Conservation (phyloP, 768 basidiomycete species). For the Amanita pallidorosea region DNA sequence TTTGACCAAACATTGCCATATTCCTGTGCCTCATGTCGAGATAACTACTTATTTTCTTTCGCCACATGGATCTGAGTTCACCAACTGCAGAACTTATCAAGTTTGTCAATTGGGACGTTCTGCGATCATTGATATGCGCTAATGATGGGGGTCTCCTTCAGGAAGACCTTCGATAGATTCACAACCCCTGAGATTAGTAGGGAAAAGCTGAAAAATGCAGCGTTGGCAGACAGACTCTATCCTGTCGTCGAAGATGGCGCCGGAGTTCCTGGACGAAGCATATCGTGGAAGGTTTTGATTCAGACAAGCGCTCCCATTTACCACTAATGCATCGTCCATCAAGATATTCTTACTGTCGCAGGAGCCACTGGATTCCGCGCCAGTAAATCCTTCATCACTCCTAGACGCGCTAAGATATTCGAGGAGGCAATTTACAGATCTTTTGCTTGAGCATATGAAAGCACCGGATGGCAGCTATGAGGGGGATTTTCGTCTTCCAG, state of each 20-base stretch:
- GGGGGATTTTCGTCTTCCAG: constrained; percentile 51
- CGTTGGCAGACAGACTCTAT: constrained; percentile 51
- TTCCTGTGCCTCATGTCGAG: neutral
- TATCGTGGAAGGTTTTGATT: constrained; percentile 69
- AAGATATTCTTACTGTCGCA: constrained; percentile 5
- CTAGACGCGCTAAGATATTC: constrained; percentile 33
- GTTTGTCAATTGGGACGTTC: constrained; percentile 9
- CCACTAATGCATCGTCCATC: neutral
- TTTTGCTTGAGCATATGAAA: constrained; percentile 60
- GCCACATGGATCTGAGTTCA: neutral
- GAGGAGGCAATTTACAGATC: constrained; percentile 44
- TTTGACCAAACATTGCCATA: neutral
- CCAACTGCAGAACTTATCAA: constrained; percentile 8
- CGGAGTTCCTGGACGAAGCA: constrained; percentile 62
- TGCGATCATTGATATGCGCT: neutral
- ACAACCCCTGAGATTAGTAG: constrained; percentile 44
- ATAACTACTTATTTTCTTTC: neutral
- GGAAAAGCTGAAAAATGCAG: constrained; percentile 57
- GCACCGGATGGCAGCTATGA: constrained; percentile 85
- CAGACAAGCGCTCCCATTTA: neutral
- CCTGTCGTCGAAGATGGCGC: constrained; percentile 24
- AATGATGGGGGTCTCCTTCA: constrained; percentile 10
- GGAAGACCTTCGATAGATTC: constrained; percentile 31
- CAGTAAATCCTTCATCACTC: neutral
- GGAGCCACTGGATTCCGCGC: constrained; percentile 2